Percentiles rank a stretch among this genome's conserved stretches.
phyloP scores from a whole-genome alignment of 2,329 filamentous ascomycete species.

The Pseudogymnoascus sp. region DNA sequence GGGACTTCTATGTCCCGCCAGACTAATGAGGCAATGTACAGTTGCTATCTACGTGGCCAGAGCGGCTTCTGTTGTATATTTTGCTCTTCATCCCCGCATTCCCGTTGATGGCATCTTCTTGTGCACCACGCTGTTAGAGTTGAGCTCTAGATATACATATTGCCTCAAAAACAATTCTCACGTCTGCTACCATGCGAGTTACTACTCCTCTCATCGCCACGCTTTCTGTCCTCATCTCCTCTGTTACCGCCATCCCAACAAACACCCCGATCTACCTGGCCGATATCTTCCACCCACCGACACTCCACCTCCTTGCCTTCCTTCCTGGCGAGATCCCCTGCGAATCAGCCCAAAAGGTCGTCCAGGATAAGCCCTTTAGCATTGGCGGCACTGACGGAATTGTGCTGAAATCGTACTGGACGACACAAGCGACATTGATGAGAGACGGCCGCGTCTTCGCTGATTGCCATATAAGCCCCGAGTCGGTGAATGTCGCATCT shows the following conservation, averaged over 20 bases:
- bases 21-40: background rate
- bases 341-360: background rate
- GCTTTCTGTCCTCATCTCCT: background rate
- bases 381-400: background rate
- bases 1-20: background rate
- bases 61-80: background rate
- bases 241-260: background rate
- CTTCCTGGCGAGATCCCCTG: background rate
- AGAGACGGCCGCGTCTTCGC: background rate
- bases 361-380: background rate
- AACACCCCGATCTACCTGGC: constrained; percentile 5
- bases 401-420: background rate
- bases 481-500: background rate
- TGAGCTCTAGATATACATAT: background rate
- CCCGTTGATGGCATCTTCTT: background rate
- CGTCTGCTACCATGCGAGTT: background rate
- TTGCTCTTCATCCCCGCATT: background rate
- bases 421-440: background rate
- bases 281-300: background rate
- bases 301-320: background rate
- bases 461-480: background rate
- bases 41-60: constrained; percentile 2
- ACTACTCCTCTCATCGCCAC: background rate
- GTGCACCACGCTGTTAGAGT: background rate
- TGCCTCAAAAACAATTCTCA: background rate